Evolutionary conservation across 345 rosid genomes (phyloP).

Genomic region (Rhizophora apiculata): DNA sequence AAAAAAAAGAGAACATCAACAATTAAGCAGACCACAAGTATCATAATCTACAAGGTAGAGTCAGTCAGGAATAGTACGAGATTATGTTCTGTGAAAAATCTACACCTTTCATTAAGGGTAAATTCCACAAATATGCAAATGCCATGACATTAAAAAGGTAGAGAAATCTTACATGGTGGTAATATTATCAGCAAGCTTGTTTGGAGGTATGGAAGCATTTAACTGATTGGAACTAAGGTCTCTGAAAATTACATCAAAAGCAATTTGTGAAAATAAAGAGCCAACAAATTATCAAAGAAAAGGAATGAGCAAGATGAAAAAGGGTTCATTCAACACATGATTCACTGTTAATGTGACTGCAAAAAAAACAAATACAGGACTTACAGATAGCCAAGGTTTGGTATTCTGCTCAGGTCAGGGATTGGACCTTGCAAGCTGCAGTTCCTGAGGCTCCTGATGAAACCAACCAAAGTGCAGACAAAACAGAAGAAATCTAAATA

Average conservation of each 20-base stretch:
- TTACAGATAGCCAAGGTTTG: conserved; percentile 81
- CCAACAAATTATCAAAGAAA: neutral
- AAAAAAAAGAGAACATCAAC: conserved; percentile 11
- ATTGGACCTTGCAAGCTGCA: conserved; percentile 82
- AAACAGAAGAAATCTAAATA: neutral
- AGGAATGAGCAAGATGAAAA: neutral
- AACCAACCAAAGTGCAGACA: conserved; percentile 20
- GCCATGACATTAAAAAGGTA: conserved; percentile 9
- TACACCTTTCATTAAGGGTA: neutral
- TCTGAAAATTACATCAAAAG: conserved; percentile 40
- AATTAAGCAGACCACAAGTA: conserved; percentile 7
- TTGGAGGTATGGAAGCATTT: conserved; percentile 64
- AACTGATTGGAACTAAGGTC: conserved; percentile 82
- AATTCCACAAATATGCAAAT: conserved; percentile 12
- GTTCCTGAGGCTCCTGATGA: conserved; percentile 83
- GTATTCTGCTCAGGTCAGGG: conserved; percentile 80
- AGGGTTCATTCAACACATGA: neutral
- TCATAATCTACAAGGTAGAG: neutral
- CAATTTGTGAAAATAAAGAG: neutral
- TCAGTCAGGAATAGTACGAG: neutral
- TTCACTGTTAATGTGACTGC: neutral
- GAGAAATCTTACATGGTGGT: conserved; percentile 75
- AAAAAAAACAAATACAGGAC: conserved; percentile 24
- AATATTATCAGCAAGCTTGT: conserved; percentile 59
- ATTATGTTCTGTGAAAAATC: neutral